These are phyloP conservation scores for Tolypocladium cylindrosporum DNA, from an alignment of 2,329 filamentous ascomycete genomes.

Conservation along the genomic window DNA sequence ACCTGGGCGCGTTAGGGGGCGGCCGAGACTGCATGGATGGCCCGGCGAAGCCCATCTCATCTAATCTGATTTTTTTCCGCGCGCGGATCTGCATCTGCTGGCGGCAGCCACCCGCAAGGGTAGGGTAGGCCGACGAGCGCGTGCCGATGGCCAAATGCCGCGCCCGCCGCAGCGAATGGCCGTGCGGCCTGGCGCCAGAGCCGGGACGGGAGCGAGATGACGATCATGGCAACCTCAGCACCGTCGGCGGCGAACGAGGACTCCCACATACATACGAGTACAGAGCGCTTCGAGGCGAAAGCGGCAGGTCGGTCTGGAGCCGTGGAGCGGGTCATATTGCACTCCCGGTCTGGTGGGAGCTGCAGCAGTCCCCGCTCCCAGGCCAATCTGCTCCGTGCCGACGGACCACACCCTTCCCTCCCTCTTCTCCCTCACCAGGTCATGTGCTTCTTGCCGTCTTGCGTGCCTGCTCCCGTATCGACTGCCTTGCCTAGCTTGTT, in stretches of 20 bases:
- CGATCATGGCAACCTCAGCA: too few relatives aligned
- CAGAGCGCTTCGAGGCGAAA: background rate
- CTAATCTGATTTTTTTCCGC: slow-evolving; percentile 1
- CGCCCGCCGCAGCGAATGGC: too few relatives aligned
- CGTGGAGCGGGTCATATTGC: background rate
- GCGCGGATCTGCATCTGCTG: background rate
- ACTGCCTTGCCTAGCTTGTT: background rate
- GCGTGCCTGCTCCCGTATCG: background rate
- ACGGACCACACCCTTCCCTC: background rate
- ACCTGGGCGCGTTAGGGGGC: background rate
- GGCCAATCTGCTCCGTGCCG: too few relatives aligned
- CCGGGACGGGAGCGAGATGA: background rate
- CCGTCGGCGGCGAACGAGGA: too few relatives aligned
- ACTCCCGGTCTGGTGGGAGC: background rate
- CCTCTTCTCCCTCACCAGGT: background rate
- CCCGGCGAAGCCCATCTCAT: background rate
- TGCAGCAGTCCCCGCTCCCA: background rate
- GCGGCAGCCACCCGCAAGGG: background rate
- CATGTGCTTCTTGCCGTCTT: background rate
- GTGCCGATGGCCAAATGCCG: too few relatives aligned
- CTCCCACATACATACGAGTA: too few relatives aligned
- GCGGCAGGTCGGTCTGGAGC: background rate
- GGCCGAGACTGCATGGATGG: background rate
- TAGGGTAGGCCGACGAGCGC: too few relatives aligned
- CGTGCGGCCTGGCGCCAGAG: background rate